A percentile compares a stretch with the other conserved stretches of the same genome.
Conservation (phyloP, 345 rosid genomes). For the Streptanthus diversifolius region DNA sequence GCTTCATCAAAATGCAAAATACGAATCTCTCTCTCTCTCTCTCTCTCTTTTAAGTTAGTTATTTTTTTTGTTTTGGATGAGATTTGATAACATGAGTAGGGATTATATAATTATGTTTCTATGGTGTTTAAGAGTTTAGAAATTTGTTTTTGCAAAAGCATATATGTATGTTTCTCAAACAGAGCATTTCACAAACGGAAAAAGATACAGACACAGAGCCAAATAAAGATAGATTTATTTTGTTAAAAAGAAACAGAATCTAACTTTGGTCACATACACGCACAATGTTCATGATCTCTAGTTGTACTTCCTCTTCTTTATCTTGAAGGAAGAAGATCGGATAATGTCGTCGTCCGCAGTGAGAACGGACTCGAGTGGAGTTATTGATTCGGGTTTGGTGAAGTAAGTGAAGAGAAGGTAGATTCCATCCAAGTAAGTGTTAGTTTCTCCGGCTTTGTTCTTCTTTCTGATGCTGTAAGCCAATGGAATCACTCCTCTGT, state of each 20-base stretch:
- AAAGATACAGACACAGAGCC: neutral
- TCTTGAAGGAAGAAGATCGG: slow-evolving; percentile 67
- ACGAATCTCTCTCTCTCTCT: neutral
- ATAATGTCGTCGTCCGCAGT: slow-evolving; percentile 68
- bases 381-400: slow-evolving; percentile 77
- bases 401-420: slow-evolving; percentile 89
- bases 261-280: neutral
- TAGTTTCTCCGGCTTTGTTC: slow-evolving; percentile 81
- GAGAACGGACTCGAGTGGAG: slow-evolving; percentile 47
- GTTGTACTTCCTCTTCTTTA: slow-evolving; percentile 64
- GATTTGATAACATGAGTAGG: too few relatives aligned
- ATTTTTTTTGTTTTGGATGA: too few relatives aligned
- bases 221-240: slow-evolving; percentile 8
- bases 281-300: slow-evolving; percentile 1
- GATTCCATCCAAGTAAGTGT: slow-evolving; percentile 84
- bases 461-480: slow-evolving; percentile 83
- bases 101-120: too few relatives aligned
- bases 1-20: neutral
- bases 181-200: neutral
- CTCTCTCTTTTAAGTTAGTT: too few relatives aligned
- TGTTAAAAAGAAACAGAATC: slow-evolving; percentile 16
- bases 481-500: slow-evolving; percentile 90
- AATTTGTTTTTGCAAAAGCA: neutral
- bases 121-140: neutral
- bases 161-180: neutral